phyloP scores from a whole-genome alignment of 371 early-diverging fungal genomes.

The Batkoa obscura region DNA sequence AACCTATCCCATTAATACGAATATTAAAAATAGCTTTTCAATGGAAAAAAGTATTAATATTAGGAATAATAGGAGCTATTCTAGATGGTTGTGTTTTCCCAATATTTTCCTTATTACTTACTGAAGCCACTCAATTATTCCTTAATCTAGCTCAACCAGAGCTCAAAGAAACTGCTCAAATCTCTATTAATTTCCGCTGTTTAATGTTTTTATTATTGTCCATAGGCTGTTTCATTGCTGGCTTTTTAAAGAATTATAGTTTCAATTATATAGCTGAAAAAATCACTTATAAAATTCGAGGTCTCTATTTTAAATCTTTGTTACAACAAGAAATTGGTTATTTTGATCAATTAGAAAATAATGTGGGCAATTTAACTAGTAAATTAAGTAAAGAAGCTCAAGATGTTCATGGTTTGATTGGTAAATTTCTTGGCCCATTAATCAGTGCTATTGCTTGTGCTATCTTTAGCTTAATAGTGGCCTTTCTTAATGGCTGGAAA shows the following conservation, averaged over 20 bases:
- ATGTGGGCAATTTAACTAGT: slow-evolving; percentile 62
- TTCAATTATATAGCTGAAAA: slow-evolving; percentile 23
- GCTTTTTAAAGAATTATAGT: slow-evolving; percentile 18
- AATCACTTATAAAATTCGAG: slow-evolving; percentile 35
- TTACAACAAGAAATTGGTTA: slow-evolving; percentile 68
- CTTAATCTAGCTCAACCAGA: neutral
- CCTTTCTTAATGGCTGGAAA: slow-evolving; percentile 67
- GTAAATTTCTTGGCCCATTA: slow-evolving; percentile 37
- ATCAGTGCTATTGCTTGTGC: slow-evolving; percentile 29
- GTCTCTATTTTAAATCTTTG: slow-evolving; percentile 29
- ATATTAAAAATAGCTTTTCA: neutral
- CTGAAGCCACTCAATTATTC: slow-evolving; percentile 5
- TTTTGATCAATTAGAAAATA: slow-evolving; percentile 68
- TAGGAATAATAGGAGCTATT: slow-evolving; percentile 15
- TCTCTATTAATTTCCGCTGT: slow-evolving; percentile 27
- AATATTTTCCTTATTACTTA: slow-evolving; percentile 19
- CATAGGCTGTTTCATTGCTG: slow-evolving; percentile 23
- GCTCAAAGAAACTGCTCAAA: neutral
- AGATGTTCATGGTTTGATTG: slow-evolving; percentile 41
- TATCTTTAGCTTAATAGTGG: slow-evolving; percentile 14
- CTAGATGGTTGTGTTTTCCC: slow-evolving; percentile 20
- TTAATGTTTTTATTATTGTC: slow-evolving; percentile 42
- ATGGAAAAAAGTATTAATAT: slow-evolving; percentile 21
- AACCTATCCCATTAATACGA: neutral
- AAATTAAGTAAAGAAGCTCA: slow-evolving; percentile 67